Evolutionary conservation across 148 eudicot genomes (phyloP), one percentile per base, ranked within the genome.

Genomic region (Polygonum aviculare): DNA sequence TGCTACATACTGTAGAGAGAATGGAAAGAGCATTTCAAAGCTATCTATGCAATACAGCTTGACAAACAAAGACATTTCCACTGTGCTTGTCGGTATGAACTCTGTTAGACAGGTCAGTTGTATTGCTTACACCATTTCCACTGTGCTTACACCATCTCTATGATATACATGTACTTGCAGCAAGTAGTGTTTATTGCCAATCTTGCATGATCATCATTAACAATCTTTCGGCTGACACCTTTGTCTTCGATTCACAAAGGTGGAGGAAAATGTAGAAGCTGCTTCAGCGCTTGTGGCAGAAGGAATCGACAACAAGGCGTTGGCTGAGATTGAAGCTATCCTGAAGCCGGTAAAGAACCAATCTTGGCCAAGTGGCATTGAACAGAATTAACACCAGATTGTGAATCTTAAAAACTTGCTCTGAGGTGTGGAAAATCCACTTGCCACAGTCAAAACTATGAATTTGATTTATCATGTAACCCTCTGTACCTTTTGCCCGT

Each of bases 41-140:
- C 76, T 96, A 72, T 94, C 99, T 76, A 49, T 96, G 85, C 99
- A 96, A 74, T 93, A 91, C 88, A 93, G 99, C 85, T 85, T 96
- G 81, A 85, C 90, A 49, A 92, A 91, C 82, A 88, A 84, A 81
- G 94, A 93, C 69, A 86, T 96, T 72, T 80, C 98, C 14, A 84
- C 99, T 36, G 82, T 91, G 79, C 90, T 96, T 79, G 98, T 96
- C 36, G 99, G 99, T 78, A 96, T 96, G 99, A 90, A 86, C 75
- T 88, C 98, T 41, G 91, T 90, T 72, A 79, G 73, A 80, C 94
- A 96, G 99, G 99, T 91, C 15, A 65, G 79, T 69, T 69, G 21
- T 35, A 69, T 35, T 57, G 33, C 21, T 57, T 57, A 26, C 31
- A n/a, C n/a, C n/a, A n/a, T n/a, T n/a, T n/a, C n/a, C n/a, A n/a